These are phyloP conservation scores for Chaetoscypha palmicola DNA, from an alignment of 2,329 filamentous ascomycete species.

Conservation along the genomic window DNA sequence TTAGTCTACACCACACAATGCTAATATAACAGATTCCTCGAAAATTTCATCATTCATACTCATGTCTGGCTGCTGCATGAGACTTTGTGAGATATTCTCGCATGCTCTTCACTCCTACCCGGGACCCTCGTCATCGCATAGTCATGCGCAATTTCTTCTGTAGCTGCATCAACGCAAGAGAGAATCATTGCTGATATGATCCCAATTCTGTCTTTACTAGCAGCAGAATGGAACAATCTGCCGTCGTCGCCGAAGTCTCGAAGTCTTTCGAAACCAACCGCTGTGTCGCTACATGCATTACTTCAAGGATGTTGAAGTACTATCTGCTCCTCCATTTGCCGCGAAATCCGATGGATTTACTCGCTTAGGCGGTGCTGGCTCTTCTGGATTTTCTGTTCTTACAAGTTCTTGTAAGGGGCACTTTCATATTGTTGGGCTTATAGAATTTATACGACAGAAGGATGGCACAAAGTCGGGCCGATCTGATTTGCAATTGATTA, in stretches of 20 bases:
- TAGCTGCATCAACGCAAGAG: constrained; percentile 40
- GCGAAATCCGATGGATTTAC: constrained; percentile 36
- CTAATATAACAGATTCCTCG: constrained; percentile 42
- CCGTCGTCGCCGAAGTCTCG: constrained; percentile 35
- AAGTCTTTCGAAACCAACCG: constrained; percentile 42
- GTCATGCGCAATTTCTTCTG: constrained; percentile 40
- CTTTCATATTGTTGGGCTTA: too few relatives aligned
- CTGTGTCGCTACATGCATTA: constrained; percentile 37
- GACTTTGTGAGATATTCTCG: constrained; percentile 41
- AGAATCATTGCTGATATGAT: constrained; percentile 45
- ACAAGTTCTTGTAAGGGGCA: too few relatives aligned
- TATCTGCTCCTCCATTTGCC: constrained; percentile 38
- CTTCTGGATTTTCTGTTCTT: neutral
- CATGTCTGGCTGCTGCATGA: too few relatives aligned
- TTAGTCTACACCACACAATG: constrained; percentile 39
- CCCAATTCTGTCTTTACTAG: constrained; percentile 49
- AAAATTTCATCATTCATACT: constrained; percentile 12
- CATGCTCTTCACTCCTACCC: too few relatives aligned
- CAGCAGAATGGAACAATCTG: constrained; percentile 48
- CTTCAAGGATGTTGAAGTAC: constrained; percentile 40
- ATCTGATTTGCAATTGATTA: neutral
- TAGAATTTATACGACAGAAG: neutral
- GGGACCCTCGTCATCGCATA: constrained; percentile 49
- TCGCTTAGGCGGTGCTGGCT: constrained; percentile 1
- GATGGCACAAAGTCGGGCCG: neutral